Base-by-base conservation (phyloP, 371 early-diverging fungal genomes). In the Mortierella sp. region DNA sequence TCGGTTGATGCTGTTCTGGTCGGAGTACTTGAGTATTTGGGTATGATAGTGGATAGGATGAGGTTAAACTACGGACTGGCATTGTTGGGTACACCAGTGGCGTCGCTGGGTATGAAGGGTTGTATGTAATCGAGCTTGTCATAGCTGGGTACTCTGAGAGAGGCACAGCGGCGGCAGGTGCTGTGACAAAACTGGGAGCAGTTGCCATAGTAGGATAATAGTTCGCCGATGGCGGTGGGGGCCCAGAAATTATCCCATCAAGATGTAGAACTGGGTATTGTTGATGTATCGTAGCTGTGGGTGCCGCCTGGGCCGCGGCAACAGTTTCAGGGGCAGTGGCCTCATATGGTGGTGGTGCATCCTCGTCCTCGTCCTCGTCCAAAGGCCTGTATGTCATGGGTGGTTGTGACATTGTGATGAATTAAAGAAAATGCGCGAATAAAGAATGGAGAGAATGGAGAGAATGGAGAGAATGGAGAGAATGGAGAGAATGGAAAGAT, bases 261-360 rank as follows among this genome's bases (percentile, higher is more conserved):
- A 36, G 9, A 10, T 57, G 47, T 10, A 72, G 53, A 4, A 57
- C 57, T 45, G 67, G 67, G 24, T 67, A 72, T 21, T n/a, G 65
- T 7, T 28, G 48, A 40, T 52, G 48, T 16, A 32, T 48, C 9
- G 32, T n/a, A 15, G 50, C 36, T 5, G 58, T n/a, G 6, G 24
- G 40, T 9, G 53, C 2, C 11, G 11, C 11, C 19, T 41, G 11
- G n/a, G 47, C 60, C 21, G 45, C 22, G n/a, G 47, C 6, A 58
- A 40, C 21, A n/a, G 15, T 47, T 7, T 58, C 11, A 32, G 67
- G 28, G 4, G 63, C 41, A 36, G 66, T 50, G 5, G 67, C 67
- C 61, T 67, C 73, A 43, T 73, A 73, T 6, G 73, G 63, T 40
- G 73, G 73, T 19, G 73, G 73, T 15, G 73, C 69, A 19, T 69